Conservation (phyloP, 2,329 filamentous ascomycete species). For the Aspergillus sclerotialis region DNA sequence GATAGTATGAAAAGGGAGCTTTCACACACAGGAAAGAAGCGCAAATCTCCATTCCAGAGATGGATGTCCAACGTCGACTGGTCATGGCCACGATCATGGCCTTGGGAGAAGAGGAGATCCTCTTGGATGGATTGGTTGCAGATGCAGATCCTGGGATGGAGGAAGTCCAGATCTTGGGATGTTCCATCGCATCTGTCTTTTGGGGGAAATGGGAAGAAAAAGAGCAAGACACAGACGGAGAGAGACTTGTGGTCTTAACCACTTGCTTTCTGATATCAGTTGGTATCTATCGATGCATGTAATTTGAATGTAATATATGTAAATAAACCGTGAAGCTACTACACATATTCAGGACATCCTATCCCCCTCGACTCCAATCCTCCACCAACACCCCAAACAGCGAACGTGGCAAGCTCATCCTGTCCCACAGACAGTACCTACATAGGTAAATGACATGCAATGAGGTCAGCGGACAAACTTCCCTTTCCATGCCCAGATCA, state of each 20-base stretch:
- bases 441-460: too few species aligned
- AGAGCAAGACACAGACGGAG: slow-evolving; percentile 6
- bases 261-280: too few species aligned
- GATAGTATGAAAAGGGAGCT: slow-evolving; percentile 23
- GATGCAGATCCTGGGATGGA: not conserved
- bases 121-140: slow-evolving; percentile 2
- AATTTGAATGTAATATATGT: not conserved
- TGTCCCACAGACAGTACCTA: too few species aligned
- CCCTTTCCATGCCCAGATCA: too few species aligned
- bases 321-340: too few species aligned
- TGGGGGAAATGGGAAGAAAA: slow-evolving; percentile 3
- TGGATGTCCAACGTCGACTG: slow-evolving; percentile 6
- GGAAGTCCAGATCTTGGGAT: not conserved
- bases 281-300: not conserved
- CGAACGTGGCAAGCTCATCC: not conserved
- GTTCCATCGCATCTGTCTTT: not conserved
- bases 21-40: slow-evolving; percentile 1
- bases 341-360: too few species aligned
- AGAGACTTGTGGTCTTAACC: slow-evolving; percentile 15
- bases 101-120: slow-evolving; percentile 9
- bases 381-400: slow-evolving; percentile 4
- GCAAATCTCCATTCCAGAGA: slow-evolving; percentile 5
- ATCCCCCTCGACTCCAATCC: not conserved
- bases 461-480: too few species aligned
- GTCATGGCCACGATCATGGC: slow-evolving; percentile 17